These are phyloP conservation scores for Schizosaccharomyces osmophilus DNA, from an alignment of 805 yeast genomes.

Conservation along the genomic window DNA sequence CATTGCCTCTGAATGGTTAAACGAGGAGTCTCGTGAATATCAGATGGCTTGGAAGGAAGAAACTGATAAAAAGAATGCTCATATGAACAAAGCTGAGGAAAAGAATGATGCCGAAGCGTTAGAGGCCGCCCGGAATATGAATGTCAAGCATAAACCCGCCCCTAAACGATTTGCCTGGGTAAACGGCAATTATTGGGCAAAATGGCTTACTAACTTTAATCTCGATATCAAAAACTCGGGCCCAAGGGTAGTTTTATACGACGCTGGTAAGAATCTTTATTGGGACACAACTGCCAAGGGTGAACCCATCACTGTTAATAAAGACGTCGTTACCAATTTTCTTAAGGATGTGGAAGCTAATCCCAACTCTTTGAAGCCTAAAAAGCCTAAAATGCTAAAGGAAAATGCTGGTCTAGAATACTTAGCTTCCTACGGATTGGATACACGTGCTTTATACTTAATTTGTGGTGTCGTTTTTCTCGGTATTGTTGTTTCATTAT, in stretches of 20 bases:
- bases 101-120: slow-evolving; percentile 13
- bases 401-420: background rate
- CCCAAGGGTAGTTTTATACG: slow-evolving; percentile 12
- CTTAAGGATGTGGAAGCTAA: slow-evolving; percentile 5
- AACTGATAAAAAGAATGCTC: slow-evolving; percentile 12
- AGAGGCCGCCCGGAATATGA: slow-evolving; percentile 11
- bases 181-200: slow-evolving; percentile 14
- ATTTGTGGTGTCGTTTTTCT: background rate
- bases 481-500: background rate
- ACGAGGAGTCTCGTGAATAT: slow-evolving; percentile 9
- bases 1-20: slow-evolving; percentile 12
- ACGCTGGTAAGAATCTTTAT: slow-evolving; percentile 11
- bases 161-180: slow-evolving; percentile 15
- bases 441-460: background rate
- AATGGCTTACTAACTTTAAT: slow-evolving; percentile 13
- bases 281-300: slow-evolving; percentile 13
- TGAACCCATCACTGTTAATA: slow-evolving; percentile 4
- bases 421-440: background rate
- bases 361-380: slow-evolving; percentile 6
- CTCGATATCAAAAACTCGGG: slow-evolving; percentile 9
- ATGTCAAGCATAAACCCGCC: slow-evolving; percentile 10
- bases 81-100: slow-evolving; percentile 14
- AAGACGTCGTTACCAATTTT: slow-evolving; percentile 5
- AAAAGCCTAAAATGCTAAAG: slow-evolving; percentile 5
- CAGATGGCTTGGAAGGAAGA: slow-evolving; percentile 10